A percentile compares a stretch with the other conserved stretches of the same genome.
Conservation (phyloP, 2,329 filamentous ascomycete genomes). For the Teratosphaeriaceae sp. region DNA sequence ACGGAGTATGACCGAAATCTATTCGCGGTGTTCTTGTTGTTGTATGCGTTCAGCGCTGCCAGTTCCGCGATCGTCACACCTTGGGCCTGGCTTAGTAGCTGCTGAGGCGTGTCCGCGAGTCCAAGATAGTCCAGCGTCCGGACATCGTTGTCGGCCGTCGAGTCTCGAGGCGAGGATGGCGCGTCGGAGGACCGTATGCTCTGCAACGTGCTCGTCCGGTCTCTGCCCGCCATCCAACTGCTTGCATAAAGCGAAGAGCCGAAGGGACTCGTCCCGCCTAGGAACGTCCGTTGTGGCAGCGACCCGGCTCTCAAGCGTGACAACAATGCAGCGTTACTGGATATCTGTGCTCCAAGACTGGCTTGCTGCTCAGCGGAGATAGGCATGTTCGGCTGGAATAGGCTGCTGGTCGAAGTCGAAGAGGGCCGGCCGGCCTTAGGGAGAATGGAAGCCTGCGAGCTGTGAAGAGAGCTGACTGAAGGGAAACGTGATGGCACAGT, state of each 20-base stretch:
- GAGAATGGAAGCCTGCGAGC: slow-evolving; percentile 52
- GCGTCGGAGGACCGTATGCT: slow-evolving; percentile 85
- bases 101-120: slow-evolving; percentile 84
- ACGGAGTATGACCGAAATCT: slow-evolving; percentile 96
- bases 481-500: slow-evolving; percentile 95
- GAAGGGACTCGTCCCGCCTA: slow-evolving; percentile 59
- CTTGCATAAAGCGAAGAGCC: slow-evolving; percentile 83
- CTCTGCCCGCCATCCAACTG: slow-evolving; percentile 74
- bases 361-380: slow-evolving; percentile 23
- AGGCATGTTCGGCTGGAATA: slow-evolving; percentile 63
- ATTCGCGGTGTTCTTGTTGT: slow-evolving; percentile 65
- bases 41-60: slow-evolving; percentile 68
- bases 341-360: slow-evolving; percentile 43
- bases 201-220: slow-evolving; percentile 79
- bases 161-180: slow-evolving; percentile 80
- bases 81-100: slow-evolving; percentile 49
- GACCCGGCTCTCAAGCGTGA: slow-evolving; percentile 87
- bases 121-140: slow-evolving; percentile 94
- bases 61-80: slow-evolving; percentile 62
- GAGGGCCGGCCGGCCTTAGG: slow-evolving; percentile 79
- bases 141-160: slow-evolving; percentile 78
- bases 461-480: slow-evolving; percentile 59
- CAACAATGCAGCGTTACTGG: slow-evolving; percentile 63
- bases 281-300: slow-evolving; percentile 78
- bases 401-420: slow-evolving; percentile 64